Evolutionary conservation across 2,329 filamentous ascomycete genomes (phyloP).

Genomic region (Claviceps sp.): DNA sequence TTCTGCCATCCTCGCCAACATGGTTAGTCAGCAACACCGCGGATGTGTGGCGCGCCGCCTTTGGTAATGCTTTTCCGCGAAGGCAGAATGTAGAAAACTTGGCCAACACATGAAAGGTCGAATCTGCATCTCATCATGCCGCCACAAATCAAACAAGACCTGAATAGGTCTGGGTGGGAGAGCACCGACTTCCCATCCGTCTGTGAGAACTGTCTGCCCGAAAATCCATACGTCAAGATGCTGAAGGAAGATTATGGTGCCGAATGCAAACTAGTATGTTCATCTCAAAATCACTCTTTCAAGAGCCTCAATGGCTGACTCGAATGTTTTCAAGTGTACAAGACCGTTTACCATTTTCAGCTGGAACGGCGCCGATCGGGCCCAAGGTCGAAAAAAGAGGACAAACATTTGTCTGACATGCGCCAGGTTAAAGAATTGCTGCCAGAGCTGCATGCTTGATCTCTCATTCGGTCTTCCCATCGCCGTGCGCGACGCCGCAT

Average conservation of each 20-base stretch:
- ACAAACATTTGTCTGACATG: conserved; percentile 96
- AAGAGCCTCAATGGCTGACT: conserved; percentile 2
- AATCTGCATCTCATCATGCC: conserved; percentile 41
- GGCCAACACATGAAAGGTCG: neutral
- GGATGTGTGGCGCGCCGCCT: neutral
- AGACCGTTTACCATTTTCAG: conserved; percentile 90
- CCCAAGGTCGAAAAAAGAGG: conserved; percentile 73
- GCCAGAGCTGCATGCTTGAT: conserved; percentile 97
- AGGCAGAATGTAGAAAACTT: neutral
- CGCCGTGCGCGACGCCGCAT: conserved; percentile 82
- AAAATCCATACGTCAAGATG: conserved; percentile 98
- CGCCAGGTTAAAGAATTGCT: conserved; percentile 95
- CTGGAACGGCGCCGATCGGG: conserved; percentile 81
- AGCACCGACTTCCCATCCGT: conserved; percentile 81
- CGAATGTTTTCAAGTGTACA: conserved; percentile 45
- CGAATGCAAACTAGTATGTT: conserved; percentile 55
- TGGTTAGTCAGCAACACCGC: conserved; percentile 1
- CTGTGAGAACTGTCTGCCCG: conserved; percentile 84
- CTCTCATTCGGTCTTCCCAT: conserved; percentile 91
- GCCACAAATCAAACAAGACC: conserved; percentile 88
- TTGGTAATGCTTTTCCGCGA: neutral
- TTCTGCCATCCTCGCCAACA: neutral
- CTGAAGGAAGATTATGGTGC: conserved; percentile 92
- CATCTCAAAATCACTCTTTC: neutral
- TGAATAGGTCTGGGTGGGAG: conserved; percentile 94